phyloP scores from a whole-genome alignment of 78 protist species.

The Neovahlkampfia damariscottae region DNA sequence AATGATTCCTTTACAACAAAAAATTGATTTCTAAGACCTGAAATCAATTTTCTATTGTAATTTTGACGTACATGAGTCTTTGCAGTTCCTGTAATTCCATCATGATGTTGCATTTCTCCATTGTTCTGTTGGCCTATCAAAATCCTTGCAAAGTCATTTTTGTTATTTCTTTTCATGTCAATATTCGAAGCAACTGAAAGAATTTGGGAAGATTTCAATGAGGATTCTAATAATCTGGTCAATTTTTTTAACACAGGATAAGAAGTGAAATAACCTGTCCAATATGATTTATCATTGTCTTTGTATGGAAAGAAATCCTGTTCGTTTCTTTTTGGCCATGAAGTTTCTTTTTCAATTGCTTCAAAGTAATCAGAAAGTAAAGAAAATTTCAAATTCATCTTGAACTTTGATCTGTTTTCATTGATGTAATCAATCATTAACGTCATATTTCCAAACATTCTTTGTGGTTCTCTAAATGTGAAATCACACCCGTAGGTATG shows the following conservation, averaged over 20 bases:
- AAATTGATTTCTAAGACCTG: neutral
- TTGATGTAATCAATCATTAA: neutral
- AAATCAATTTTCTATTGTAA: neutral
- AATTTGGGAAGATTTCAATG: neutral
- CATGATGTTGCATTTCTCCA: constrained; percentile 25
- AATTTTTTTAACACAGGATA: constrained; percentile 59
- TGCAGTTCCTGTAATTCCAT: constrained; percentile 25
- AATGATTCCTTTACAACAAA: neutral
- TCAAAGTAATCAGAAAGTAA: constrained; percentile 6
- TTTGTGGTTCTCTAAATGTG: neutral
- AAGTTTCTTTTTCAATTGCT: neutral
- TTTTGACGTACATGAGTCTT: constrained; percentile 1
- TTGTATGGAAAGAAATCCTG: constrained; percentile 85
- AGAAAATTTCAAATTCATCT: neutral
- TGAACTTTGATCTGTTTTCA: neutral
- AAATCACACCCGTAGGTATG: constrained; percentile 7
- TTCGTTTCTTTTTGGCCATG: constrained; percentile 18
- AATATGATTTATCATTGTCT: constrained; percentile 48
- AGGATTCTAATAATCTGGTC: neutral
- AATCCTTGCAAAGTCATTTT: neutral
- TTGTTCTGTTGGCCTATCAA: neutral
- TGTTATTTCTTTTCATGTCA: neutral
- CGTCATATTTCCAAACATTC: neutral
- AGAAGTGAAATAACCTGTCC: constrained; percentile 82
- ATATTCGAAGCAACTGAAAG: neutral